Base-by-base conservation (phyloP, 2,329 filamentous ascomycete species). In the Trichoderma atroviride region DNA sequence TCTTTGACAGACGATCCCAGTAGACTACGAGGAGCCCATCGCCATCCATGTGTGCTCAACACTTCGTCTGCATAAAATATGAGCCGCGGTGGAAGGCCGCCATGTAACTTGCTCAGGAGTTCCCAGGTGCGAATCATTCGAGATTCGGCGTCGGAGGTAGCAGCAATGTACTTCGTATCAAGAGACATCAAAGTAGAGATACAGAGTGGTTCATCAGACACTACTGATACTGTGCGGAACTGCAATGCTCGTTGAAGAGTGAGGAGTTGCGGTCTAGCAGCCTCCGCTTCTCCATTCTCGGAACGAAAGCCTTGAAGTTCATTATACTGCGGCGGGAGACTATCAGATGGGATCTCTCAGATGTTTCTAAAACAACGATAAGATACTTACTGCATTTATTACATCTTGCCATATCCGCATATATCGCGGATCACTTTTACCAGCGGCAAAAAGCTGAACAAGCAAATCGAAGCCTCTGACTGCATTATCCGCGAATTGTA, bases 401-500 rank as follows among this genome's bases (percentile, higher is more conserved):
- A 74, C 50, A 27, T 75, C 73, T 7, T 73, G 71, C 69, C 72
- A 75, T 24, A 75, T 72, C 31, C 71, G 68, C 67, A 71, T 70
- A 11, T 71, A 64, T 6, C 71, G 66, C 13, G 55, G 9, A 33
- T 75, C 74, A 3, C 65, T 5, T 19, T 56, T 64, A 4, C 65
- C 74, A 11, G 33, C 63, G 2, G 16, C 29, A 11, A 69, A 73
- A 6, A 75, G 64, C 3, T 72, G 52, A 5, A 57, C 60, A 35
- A 74, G 55, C 4, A 74, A 24, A 9, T 61, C 43, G 11, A 61
- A 65, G 56, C 72, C 60, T 14, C 70, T 59, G 5, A 76, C 70
- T 10, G 76, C 74, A n/a, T 66, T 71, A 68, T 80, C 78, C 1
- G 73, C 69, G 63, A 80, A 80, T 61, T 79, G 75, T 14, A 81